Conservation (phyloP, 2,329 filamentous ascomycete species). For the Neoscytalidium dimidiatum region DNA sequence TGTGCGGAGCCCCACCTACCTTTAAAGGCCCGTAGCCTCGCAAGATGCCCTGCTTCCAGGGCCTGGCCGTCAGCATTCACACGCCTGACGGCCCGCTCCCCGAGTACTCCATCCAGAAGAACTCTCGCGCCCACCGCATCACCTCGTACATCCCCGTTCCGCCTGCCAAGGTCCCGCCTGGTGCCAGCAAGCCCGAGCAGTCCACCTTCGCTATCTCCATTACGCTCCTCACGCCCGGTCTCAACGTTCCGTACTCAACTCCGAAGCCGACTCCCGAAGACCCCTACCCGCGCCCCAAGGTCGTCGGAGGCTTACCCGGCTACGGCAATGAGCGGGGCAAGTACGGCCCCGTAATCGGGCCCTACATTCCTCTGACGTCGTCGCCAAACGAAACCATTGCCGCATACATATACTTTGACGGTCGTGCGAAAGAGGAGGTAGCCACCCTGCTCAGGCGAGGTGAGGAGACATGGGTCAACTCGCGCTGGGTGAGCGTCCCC, state of each 20-base stretch:
- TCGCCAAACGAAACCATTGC: slow-evolving; percentile 96
- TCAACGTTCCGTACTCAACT: slow-evolving; percentile 89
- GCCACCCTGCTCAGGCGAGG: slow-evolving; percentile 88
- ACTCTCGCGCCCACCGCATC: slow-evolving; percentile 87
- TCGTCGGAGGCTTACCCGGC: slow-evolving; percentile 71
- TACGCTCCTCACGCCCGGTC: slow-evolving; percentile 83
- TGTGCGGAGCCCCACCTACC: slow-evolving; percentile 15
- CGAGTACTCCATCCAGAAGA: slow-evolving; percentile 93
- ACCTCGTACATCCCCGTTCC: slow-evolving; percentile 97
- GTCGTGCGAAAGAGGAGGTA: slow-evolving; percentile 91
- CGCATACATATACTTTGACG: slow-evolving; percentile 98
- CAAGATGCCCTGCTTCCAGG: slow-evolving; percentile 94
- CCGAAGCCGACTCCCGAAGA: slow-evolving; percentile 77
- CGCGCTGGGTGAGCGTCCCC: slow-evolving; percentile 93
- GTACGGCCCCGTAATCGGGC: slow-evolving; percentile 63
- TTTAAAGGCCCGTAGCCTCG: slow-evolving; percentile 7
- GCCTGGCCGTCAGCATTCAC: slow-evolving; percentile 97
- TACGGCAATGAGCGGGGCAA: slow-evolving; percentile 54
- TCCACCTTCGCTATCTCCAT: slow-evolving; percentile 98
- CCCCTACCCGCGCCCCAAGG: slow-evolving; percentile 78
- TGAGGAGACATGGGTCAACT: slow-evolving; percentile 99
- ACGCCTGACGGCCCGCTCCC: slow-evolving; percentile 75
- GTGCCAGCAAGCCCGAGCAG: slow-evolving; percentile 77
- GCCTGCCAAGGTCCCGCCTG: slow-evolving; percentile 71
- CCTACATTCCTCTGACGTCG: slow-evolving; percentile 89